Percentiles rank a stretch among this genome's conserved stretches.
Conservation (phyloP, 2,329 filamentous ascomycete genomes). For the Xylaria sp. region DNA sequence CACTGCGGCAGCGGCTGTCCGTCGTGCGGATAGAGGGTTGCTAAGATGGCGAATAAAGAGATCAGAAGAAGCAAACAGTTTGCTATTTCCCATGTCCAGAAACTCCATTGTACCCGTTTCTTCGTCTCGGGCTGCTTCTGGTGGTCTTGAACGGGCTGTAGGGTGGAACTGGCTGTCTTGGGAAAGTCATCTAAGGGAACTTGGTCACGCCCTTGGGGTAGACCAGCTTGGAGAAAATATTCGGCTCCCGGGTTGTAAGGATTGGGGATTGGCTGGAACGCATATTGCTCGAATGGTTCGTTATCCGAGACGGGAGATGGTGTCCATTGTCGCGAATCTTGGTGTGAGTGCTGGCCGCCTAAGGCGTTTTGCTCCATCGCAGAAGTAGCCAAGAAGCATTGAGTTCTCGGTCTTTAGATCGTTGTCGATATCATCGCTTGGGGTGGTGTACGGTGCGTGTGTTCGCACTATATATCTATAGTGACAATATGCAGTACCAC, state of each 20-base stretch:
- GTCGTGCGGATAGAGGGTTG: conserved; percentile 22
- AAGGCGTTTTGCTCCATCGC: neutral
- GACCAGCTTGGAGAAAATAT: neutral
- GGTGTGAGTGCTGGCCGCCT: neutral
- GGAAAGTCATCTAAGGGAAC: neutral
- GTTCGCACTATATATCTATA: neutral
- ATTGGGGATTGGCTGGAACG: neutral
- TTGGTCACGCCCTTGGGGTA: neutral
- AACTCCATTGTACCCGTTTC: neutral
- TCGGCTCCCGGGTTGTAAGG: neutral
- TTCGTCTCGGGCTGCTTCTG: neutral
- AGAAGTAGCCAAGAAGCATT: neutral
- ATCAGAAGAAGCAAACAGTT: conserved; percentile 14
- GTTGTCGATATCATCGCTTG: neutral
- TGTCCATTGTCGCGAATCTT: neutral
- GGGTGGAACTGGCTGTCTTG: neutral
- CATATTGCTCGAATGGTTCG: neutral
- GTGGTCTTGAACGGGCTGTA: neutral
- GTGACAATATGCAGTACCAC: too few relatives aligned
- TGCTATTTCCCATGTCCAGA: conserved; percentile 18
- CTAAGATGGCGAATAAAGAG: conserved; percentile 17
- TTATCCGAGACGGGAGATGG: conserved; percentile 3
- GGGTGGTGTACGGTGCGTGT: neutral
- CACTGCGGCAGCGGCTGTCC: conserved; percentile 18
- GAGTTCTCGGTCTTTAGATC: neutral